These are phyloP conservation scores for Candida manassasensis DNA, from an alignment of 805 yeast genomes.

Conservation along the genomic window DNA sequence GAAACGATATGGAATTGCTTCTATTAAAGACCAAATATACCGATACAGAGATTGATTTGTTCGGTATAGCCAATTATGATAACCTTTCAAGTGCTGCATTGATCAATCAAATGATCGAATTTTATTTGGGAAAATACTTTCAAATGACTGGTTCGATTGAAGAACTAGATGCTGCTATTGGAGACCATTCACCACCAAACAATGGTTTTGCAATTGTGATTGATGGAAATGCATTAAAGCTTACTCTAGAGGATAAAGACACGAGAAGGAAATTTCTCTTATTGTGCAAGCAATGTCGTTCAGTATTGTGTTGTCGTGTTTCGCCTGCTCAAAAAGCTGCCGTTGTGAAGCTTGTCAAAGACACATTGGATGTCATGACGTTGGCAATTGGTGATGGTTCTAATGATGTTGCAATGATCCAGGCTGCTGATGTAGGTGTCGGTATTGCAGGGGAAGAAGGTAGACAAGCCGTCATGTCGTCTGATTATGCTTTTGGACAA, in stretches of 20 bases:
- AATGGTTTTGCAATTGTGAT: slow-evolving; percentile 67
- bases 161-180: slow-evolving; percentile 49
- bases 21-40: slow-evolving; percentile 42
- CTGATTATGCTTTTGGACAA: slow-evolving; percentile 83
- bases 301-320: slow-evolving; percentile 82
- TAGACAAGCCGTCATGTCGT: slow-evolving; percentile 82
- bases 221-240: slow-evolving; percentile 72
- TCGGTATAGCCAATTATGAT: slow-evolving; percentile 16
- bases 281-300: slow-evolving; percentile 73
- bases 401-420: slow-evolving; percentile 88
- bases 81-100: slow-evolving; percentile 24
- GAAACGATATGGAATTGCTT: slow-evolving; percentile 70
- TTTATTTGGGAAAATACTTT: slow-evolving; percentile 53
- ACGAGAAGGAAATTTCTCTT: slow-evolving; percentile 57
- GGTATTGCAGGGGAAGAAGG: slow-evolving; percentile 94
- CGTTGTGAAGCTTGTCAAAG: slow-evolving; percentile 76
- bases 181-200: slow-evolving; percentile 61
- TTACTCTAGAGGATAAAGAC: slow-evolving; percentile 36
- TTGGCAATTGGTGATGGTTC: slow-evolving; percentile 87
- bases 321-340: slow-evolving; percentile 85
- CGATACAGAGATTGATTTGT: slow-evolving; percentile 21
- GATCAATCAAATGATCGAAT: slow-evolving; percentile 46
- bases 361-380: slow-evolving; percentile 73
- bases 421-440: slow-evolving; percentile 81
- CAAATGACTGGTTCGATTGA: slow-evolving; percentile 52